These are phyloP conservation scores for Hanseniaspora meyeri DNA, from an alignment of 805 yeast genomes.

Conservation along the genomic window DNA sequence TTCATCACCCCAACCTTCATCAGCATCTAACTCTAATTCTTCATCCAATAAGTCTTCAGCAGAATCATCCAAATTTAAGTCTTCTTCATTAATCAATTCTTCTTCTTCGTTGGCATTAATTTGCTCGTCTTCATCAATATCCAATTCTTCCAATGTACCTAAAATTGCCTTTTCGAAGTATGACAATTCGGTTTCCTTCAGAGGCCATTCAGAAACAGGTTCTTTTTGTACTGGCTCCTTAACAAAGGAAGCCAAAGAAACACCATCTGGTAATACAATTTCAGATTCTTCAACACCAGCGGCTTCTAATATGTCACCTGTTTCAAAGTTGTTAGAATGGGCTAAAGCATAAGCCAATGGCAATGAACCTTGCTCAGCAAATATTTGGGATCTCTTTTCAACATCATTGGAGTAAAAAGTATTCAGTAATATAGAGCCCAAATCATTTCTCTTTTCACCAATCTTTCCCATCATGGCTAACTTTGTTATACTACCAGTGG, in stretches of 20 bases:
- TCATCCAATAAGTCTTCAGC: conserved; percentile 81
- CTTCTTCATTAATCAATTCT: conserved; percentile 23
- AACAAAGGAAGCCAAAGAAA: conserved; percentile 32
- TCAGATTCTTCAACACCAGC: conserved; percentile 55
- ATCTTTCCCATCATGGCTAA: conserved; percentile 74
- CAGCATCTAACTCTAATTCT: conserved; percentile 50
- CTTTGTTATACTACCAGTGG: conserved; percentile 68
- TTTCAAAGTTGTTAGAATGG: conserved; percentile 70
- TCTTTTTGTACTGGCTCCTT: conserved; percentile 41
- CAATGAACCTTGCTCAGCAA: conserved; percentile 63
- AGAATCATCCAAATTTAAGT: conserved; percentile 46
- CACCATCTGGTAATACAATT: conserved; percentile 46
- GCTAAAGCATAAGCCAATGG: conserved; percentile 93
- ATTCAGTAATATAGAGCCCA: conserved; percentile 68
- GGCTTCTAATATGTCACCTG: conserved; percentile 56
- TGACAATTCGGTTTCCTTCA: conserved; percentile 56
- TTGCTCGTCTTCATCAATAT: conserved; percentile 32
- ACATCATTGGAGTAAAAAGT: conserved; percentile 64
- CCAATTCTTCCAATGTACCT: conserved; percentile 61
- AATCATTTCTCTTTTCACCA: conserved; percentile 78
- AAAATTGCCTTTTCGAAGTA: conserved; percentile 75
- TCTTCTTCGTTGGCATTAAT: conserved; percentile 29
- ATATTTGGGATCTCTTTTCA: conserved; percentile 60
- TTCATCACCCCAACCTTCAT: conserved; percentile 40
- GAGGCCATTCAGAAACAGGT: conserved; percentile 60